Conservation (phyloP, 2,329 filamentous ascomycete genomes). For the Cercospora zeae-maydis region DNA sequence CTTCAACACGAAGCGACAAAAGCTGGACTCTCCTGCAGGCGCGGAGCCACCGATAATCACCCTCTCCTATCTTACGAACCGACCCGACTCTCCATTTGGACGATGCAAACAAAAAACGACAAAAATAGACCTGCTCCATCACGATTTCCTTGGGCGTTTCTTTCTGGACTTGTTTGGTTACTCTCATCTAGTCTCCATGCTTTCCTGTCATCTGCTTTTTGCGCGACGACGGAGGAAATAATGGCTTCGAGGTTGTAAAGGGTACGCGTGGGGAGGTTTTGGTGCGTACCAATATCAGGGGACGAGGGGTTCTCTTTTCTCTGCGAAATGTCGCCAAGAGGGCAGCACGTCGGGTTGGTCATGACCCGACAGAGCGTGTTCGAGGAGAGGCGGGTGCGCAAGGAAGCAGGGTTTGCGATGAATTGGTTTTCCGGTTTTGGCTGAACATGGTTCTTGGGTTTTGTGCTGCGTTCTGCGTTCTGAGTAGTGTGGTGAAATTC, state of each 20-base stretch:
- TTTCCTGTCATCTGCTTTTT: neutral
- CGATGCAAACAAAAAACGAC: constrained; percentile 13
- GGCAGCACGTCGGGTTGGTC: neutral
- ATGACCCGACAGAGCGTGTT: neutral
- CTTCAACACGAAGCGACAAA: constrained; percentile 19
- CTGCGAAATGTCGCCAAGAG: neutral
- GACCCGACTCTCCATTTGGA: neutral
- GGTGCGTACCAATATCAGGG: constrained; percentile 2
- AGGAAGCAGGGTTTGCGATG: neutral
- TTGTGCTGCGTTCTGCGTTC: constrained; percentile 2
- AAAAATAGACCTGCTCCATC: constrained; percentile 7
- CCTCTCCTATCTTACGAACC: constrained; percentile 8
- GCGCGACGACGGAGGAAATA: constrained; percentile 8
- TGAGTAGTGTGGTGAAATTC: constrained; percentile 6
- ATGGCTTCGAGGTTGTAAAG: constrained; percentile 15
- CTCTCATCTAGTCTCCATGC: neutral
- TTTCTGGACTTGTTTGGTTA: neutral
- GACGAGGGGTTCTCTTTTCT: constrained; percentile 14
- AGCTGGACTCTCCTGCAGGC: constrained; percentile 27
- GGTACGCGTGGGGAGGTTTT: constrained; percentile 14
- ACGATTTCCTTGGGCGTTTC: constrained; percentile 20
- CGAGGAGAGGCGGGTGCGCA: neutral
- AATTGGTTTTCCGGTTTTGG: neutral
- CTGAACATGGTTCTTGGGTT: neutral
- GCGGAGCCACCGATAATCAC: constrained; percentile 17